These are phyloP conservation scores for Aspergillus sclerotioniger DNA, from an alignment of 495 filamentous ascomycete species.

Conservation along the genomic window DNA sequence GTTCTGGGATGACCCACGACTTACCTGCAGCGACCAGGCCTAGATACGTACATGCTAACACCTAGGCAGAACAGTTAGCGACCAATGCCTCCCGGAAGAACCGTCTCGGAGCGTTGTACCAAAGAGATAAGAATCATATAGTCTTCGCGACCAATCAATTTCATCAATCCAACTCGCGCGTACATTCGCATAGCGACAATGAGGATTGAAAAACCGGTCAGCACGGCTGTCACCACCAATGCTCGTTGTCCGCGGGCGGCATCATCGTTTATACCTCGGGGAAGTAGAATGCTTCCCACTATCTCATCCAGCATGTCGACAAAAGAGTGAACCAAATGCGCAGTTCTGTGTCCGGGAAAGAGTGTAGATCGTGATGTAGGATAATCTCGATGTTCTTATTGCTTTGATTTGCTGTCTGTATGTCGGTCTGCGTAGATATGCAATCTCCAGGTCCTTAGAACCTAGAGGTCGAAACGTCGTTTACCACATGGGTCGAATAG, in stretches of 20 bases:
- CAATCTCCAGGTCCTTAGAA: slow-evolving; percentile 3
- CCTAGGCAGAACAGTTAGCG: slow-evolving; percentile 7
- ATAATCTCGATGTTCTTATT: neutral
- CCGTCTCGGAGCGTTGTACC: slow-evolving; percentile 15
- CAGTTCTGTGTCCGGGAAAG: slow-evolving; percentile 1
- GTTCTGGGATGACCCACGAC: slow-evolving; percentile 9
- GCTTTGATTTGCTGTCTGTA: neutral
- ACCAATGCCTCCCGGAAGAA: neutral
- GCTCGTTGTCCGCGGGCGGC: slow-evolving; percentile 30
- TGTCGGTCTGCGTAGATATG: neutral
- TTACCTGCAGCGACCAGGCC: slow-evolving; percentile 34
- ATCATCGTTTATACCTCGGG: slow-evolving; percentile 21
- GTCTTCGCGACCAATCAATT: slow-evolving; percentile 37
- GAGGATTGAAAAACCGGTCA: slow-evolving; percentile 28
- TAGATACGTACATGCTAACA: slow-evolving; percentile 34
- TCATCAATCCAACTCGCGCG: slow-evolving; percentile 36
- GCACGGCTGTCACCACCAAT: slow-evolving; percentile 36
- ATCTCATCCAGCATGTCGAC: slow-evolving; percentile 21
- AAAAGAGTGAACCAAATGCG: slow-evolving; percentile 16
- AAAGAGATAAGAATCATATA: slow-evolving; percentile 33
- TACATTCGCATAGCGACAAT: slow-evolving; percentile 36
- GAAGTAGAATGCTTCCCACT: slow-evolving; percentile 16
- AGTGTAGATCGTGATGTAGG: slow-evolving; percentile 1
- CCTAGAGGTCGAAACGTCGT: neutral
- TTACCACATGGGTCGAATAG: neutral